phyloP scores from a whole-genome alignment of 768 basidiomycete species.

The Sporobolomyces phaffii region DNA sequence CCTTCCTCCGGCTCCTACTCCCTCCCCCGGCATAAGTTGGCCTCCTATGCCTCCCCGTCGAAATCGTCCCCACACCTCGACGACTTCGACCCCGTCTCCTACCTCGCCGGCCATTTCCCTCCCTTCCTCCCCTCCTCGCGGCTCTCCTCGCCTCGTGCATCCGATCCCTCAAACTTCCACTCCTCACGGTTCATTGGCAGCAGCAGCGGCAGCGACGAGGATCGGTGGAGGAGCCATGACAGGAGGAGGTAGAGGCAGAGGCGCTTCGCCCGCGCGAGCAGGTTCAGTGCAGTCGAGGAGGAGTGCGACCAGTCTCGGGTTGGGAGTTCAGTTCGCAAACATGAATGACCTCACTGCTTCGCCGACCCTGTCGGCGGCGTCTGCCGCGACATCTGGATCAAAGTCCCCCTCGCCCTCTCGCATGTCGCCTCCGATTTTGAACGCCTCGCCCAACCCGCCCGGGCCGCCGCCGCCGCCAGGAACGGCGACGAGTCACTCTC shows the following conservation, averaged over 20 bases:
- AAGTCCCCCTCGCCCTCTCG: constrained; percentile 2
- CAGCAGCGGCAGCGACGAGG: background rate
- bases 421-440: background rate
- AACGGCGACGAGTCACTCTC: constrained; percentile 3
- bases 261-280: background rate
- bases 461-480: too few species aligned
- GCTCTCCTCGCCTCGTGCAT: constrained; percentile 11
- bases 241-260: background rate
- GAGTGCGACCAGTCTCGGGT: constrained; percentile 14
- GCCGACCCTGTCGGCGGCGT: background rate
- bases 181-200: constrained; percentile 4
- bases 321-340: constrained; percentile 26
- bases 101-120: constrained; percentile 8
- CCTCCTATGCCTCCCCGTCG: constrained; percentile 6
- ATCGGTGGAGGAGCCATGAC: background rate
- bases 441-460: background rate
- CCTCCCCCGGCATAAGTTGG: background rate
- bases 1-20: background rate
- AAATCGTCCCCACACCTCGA: background rate
- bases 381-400: background rate
- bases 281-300: constrained; percentile 19
- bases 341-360: constrained; percentile 29
- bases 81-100: constrained; percentile 5
- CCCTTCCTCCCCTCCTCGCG: constrained; percentile 12
- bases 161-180: constrained; percentile 7